phyloP scores from a whole-genome alignment of 192 early-diverging fungal genomes.

The Podila verticillata region DNA sequence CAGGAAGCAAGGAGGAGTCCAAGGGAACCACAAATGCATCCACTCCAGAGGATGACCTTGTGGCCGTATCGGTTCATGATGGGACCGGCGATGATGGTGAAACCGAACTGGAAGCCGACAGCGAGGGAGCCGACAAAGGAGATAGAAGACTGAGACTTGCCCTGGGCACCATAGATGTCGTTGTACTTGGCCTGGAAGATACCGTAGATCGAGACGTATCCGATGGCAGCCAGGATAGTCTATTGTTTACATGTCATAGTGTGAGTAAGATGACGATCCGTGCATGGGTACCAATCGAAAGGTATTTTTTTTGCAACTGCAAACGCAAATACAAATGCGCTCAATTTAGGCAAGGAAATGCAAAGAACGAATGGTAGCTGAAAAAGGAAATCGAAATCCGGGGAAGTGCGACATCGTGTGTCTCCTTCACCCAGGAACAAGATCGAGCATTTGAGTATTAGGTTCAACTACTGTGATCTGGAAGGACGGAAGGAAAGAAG shows the following conservation, averaged over 20 bases:
- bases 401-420: not conserved
- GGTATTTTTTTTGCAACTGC: too few relatives aligned
- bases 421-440: too few relatives aligned
- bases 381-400: conserved; percentile 12
- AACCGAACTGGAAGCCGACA: conserved; percentile 42
- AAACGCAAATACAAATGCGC: not conserved
- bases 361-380: not conserved
- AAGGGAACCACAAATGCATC: conserved; percentile 30
- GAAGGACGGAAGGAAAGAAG: not conserved
- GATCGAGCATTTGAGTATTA: too few relatives aligned
- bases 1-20: conserved; percentile 36
- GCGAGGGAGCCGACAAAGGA: conserved; percentile 41
- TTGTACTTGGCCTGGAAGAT: conserved; percentile 41
- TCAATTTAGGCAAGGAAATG: not conserved
- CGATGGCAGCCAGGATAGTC: conserved; percentile 48
- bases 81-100: conserved; percentile 28
- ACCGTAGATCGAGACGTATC: conserved; percentile 45
- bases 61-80: conserved; percentile 36
- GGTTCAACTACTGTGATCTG: too few relatives aligned
- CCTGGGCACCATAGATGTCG: conserved; percentile 24
- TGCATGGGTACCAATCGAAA: too few relatives aligned
- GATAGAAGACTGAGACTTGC: conserved; percentile 19
- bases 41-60: conserved; percentile 38
- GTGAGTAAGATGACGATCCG: not conserved
- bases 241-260: not conserved